Evolutionary conservation across 2,329 filamentous ascomycete genomes (phyloP).

Genomic region (Neonectria hederae): DNA sequence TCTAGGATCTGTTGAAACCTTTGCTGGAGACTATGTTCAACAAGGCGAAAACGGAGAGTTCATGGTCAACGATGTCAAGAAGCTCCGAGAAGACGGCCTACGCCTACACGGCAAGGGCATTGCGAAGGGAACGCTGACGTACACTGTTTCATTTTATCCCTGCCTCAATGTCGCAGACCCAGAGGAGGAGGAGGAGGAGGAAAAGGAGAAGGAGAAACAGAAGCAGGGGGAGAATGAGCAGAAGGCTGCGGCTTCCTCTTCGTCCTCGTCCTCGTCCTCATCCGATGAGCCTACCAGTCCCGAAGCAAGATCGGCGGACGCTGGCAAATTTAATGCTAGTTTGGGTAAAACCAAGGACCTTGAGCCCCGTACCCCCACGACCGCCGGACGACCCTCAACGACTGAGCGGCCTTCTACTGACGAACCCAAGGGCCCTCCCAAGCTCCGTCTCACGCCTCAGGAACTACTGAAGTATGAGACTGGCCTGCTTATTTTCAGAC

Average conservation of each 20-base stretch:
- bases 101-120: slow-evolving; percentile 77
- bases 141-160: slow-evolving; percentile 89
- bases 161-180: slow-evolving; percentile 88
- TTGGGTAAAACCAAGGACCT: slow-evolving; percentile 44
- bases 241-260: slow-evolving; percentile 12
- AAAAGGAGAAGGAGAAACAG: slow-evolving; percentile 49
- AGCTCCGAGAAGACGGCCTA: slow-evolving; percentile 71
- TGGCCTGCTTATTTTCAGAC: slow-evolving; percentile 91
- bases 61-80: slow-evolving; percentile 79
- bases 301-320: slow-evolving; percentile 40
- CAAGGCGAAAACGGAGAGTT: slow-evolving; percentile 86
- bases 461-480: slow-evolving; percentile 89
- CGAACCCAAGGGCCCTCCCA: slow-evolving; percentile 69
- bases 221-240: slow-evolving; percentile 30
- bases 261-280: slow-evolving; percentile 8
- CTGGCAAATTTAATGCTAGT: slow-evolving; percentile 56
- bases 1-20: slow-evolving; percentile 82
- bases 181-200: slow-evolving; percentile 78
- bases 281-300: slow-evolving; percentile 25
- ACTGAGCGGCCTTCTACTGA: slow-evolving; percentile 47
- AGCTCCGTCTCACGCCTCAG: slow-evolving; percentile 80
- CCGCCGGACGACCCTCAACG: slow-evolving; percentile 58
- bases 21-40: slow-evolving; percentile 79
- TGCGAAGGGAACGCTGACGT: slow-evolving; percentile 82
- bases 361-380: slow-evolving; percentile 47